Percentiles rank a stretch among this genome's conserved stretches.
Evolutionary conservation across 2,329 filamentous ascomycete species (phyloP).

Genomic region (Neopestalotiopsis clavispora): DNA sequence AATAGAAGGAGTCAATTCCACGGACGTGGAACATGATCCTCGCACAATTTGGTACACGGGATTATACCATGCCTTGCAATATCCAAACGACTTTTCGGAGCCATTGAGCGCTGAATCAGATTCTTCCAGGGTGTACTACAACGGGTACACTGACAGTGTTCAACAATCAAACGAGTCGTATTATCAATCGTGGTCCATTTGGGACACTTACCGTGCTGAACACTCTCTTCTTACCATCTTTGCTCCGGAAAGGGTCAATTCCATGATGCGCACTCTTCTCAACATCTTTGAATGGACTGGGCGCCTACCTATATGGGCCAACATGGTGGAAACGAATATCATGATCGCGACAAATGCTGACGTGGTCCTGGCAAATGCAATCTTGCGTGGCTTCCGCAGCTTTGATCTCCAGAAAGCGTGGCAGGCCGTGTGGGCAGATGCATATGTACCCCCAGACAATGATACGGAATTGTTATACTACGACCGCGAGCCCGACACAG

Average conservation of each 20-base stretch:
- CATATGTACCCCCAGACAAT: conserved; percentile 47
- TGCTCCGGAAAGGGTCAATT: conserved; percentile 49
- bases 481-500: conserved; percentile 49
- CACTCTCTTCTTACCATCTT: conserved; percentile 50
- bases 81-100: conserved; percentile 53
- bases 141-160: conserved; percentile 50
- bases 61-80: conserved; percentile 51
- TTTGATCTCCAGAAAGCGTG: conserved; percentile 50
- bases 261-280: conserved; percentile 51
- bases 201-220: conserved; percentile 54
- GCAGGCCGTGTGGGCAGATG: conserved; percentile 48
- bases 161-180: conserved; percentile 48
- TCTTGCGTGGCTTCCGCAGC: conserved; percentile 44
- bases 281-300: conserved; percentile 52
- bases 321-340: conserved; percentile 54
- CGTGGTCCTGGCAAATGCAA: conserved; percentile 51
- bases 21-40: conserved; percentile 45
- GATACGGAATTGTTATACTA: conserved; percentile 51
- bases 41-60: conserved; percentile 51
- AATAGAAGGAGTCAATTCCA: conserved; percentile 47
- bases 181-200: conserved; percentile 56
- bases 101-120: conserved; percentile 33
- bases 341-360: conserved; percentile 56
- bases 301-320: conserved; percentile 53
- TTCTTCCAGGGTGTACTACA: conserved; percentile 43